phyloP scores from a whole-genome alignment of 1,284 basidiomycete genomes.

The Athelia sp. region DNA sequence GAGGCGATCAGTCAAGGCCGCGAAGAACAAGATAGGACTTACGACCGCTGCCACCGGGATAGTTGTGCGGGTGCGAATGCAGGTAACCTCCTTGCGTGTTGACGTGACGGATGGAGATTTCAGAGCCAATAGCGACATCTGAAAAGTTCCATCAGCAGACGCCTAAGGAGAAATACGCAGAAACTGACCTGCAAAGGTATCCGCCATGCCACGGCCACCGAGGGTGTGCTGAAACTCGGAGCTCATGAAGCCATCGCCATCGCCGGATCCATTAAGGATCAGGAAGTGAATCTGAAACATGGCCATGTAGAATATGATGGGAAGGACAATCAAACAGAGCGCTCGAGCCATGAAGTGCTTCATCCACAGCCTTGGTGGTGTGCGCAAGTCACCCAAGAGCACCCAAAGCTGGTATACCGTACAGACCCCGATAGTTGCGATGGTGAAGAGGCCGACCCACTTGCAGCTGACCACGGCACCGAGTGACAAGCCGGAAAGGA shows the following conservation, averaged over 20 bases:
- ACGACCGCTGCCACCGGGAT: constrained; percentile 86
- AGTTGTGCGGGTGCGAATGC: constrained; percentile 90
- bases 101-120: constrained; percentile 81
- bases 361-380: constrained; percentile 72
- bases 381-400: constrained; percentile 82
- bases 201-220: constrained; percentile 84
- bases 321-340: constrained; percentile 83
- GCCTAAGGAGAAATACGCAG: background rate
- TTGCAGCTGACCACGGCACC: constrained; percentile 94
- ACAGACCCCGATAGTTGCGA: constrained; percentile 86
- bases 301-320: constrained; percentile 86
- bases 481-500: constrained; percentile 83
- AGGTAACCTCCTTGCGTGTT: constrained; percentile 98
- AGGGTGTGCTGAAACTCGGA: constrained; percentile 97
- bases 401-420: constrained; percentile 89
- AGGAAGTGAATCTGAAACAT: constrained; percentile 96
- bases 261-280: constrained; percentile 85
- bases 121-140: constrained; percentile 88
- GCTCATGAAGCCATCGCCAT: constrained; percentile 99
- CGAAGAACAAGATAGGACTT: constrained; percentile 21
- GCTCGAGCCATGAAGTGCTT: constrained; percentile 88
- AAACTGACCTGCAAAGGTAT: constrained; percentile 80
- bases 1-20: background rate
- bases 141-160: constrained; percentile 9
- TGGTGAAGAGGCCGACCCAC: constrained; percentile 99